Evolutionary conservation across 805 yeast species (phyloP), one percentile per base, ranked within the genome.

Genomic region (Kodamaea kakaduensis): DNA sequence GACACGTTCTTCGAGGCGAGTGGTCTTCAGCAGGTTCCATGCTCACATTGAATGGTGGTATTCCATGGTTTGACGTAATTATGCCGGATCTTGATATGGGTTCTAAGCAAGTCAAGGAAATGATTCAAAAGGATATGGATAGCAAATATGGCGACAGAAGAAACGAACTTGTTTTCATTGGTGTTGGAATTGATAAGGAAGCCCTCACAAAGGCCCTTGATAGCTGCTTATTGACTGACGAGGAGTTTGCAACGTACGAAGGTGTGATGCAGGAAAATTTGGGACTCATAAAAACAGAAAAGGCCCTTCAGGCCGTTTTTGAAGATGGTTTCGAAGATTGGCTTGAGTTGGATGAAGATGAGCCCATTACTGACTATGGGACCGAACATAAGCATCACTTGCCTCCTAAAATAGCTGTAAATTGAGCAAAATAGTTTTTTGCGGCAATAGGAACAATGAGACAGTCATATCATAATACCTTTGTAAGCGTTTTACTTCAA

Each of bases 161-260:
- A 28, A 67, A 70, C 39, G 74, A 70, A 42, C 40, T 70, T 16
- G 75, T 70, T 1, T 62, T 69, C 37, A 69, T 70, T 40, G 75
- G 74, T 1, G 47, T 65, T 13, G 48, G 54, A 9, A 44, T 69
- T 4, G 51, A 67, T 33, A 50, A 52, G 30, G 38, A 33, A 3
- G 48, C 44, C 9, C 41, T 69, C 6, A 45, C 56, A 6, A 42
- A 52, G 23, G 58, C 41, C 1, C 42, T 70, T 29, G 67, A 70
- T 38, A 34, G 45, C 6, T 69, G 74, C 43, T 51, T 70, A 33
- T 41, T 70, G 24, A 62, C 52, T 5, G 71, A 69, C 35, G 52
- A 54, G 13, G 75, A 70, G 39, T 58, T 42, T 38, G 45, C 37
- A 3, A 36, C 42, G 6, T 65, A 51, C 29, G 54, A 54, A 30